phyloP scores from a whole-genome alignment of 192 early-diverging fungal genomes.

The Dispira parvispora region DNA sequence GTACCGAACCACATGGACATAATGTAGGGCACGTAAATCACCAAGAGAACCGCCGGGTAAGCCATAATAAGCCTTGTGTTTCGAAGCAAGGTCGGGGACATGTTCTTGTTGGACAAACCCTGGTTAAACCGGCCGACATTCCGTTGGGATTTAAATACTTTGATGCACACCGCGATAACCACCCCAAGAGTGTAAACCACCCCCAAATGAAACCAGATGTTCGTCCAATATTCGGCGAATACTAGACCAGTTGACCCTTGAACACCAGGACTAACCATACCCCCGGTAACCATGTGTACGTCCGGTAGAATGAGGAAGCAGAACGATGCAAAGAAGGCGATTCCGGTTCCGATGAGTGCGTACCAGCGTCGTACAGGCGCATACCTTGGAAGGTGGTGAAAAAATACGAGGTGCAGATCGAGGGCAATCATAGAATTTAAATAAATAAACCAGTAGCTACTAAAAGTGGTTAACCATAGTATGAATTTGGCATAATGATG shows the following conservation, averaged over 20 bases:
- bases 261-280: not conserved
- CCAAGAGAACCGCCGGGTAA: not conserved
- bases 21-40: not conserved
- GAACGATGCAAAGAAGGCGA: constrained; percentile 1
- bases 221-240: not conserved
- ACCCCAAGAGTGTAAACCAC: not conserved
- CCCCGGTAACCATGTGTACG: not conserved
- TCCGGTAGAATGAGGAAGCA: constrained; percentile 1
- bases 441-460: not conserved
- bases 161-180: not conserved
- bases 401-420: not conserved
- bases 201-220: not conserved
- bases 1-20: not conserved
- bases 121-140: not conserved
- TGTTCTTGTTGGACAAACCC: not conserved
- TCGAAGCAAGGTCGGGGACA: not conserved
- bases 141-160: not conserved
- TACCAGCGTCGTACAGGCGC: constrained; percentile 1
- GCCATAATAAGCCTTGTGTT: not conserved
- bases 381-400: not conserved
- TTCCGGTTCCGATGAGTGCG: not conserved
- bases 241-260: not conserved
- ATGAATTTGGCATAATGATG: not conserved
- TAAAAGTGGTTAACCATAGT: not conserved
- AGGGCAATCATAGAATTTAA: constrained; percentile 1